Percentiles rank a stretch among this genome's conserved stretches.
Conservation (phyloP, 169 alveolate species). For the Cryptosporidium viatorum region DNA sequence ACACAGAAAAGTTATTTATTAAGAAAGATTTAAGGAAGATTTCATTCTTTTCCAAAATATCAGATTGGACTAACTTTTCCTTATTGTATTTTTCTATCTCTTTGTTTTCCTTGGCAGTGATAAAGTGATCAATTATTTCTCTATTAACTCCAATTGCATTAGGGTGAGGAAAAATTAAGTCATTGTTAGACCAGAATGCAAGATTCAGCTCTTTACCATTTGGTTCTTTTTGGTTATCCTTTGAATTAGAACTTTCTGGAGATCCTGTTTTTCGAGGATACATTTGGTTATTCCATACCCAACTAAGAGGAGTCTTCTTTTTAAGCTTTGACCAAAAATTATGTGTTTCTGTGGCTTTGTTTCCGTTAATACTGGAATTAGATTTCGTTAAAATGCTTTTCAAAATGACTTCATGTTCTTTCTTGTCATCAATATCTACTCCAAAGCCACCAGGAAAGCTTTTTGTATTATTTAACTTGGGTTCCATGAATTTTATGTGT, state of each 20-base stretch:
- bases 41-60: conserved; percentile 15
- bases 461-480: neutral
- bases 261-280: neutral
- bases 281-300: conserved; percentile 31
- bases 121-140: conserved; percentile 25
- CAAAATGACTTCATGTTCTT: conserved; percentile 5
- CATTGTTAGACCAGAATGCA: neutral
- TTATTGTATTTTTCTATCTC: conserved; percentile 33
- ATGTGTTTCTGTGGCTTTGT: neutral
- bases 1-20: conserved; percentile 39
- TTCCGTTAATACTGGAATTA: neutral
- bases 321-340: conserved; percentile 52
- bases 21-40: conserved; percentile 52
- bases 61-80: conserved; percentile 9
- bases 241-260: neutral
- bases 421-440: neutral
- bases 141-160: conserved; percentile 26
- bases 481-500: neutral
- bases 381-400: conserved; percentile 1
- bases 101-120: neutral
- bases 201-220: neutral
- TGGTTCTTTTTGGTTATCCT: neutral
- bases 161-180: conserved; percentile 38
- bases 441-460: neutral
- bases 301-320: conserved; percentile 42